Base-by-base conservation (phyloP, 2,329 filamentous ascomycete genomes). In the Xylariales sp. region DNA sequence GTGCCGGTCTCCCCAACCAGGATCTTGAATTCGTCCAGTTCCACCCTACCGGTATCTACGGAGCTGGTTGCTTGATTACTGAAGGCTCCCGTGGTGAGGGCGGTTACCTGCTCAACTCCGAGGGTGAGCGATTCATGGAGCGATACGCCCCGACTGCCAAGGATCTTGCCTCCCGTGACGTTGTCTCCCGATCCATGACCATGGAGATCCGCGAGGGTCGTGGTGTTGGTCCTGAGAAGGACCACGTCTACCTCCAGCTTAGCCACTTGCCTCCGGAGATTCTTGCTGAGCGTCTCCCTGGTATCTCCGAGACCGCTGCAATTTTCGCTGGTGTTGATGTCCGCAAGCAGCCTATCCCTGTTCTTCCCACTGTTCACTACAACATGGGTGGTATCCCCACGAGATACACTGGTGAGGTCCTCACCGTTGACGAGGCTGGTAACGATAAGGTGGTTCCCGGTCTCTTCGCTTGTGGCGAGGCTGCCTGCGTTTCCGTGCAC, bases 371-470 rank as follows among this genome's bases (percentile, higher is more conserved):
- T 30, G 91, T 96, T 51, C 90, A 98, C 76, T 98, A 98, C 79
- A 96, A 96, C 78, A 98, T 97, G 93, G 91, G 91, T 67, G 91
- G 93, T 77, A 96, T 98, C 53, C 91, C 91, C 37, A 97, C 93
- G 51, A 88, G 88, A 59, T 97, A 95, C 77, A 96, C 88, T 46
- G 91, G 93, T 65, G 89, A 98, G 70, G 93, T 97, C 44, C 69
- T 98, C 52, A 94, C 88, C 14, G 73, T 95, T 37, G 88, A 96
- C 53, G 83, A 86, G 59, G 64, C 79, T 45, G 93, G 93, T 51
- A 81, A 95, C 41, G 93, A 97, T 71, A 78, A 95, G 76, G 78
- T 95, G 52, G 93, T 98, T 16, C 89, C 88, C 41, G 91, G 91
- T 65, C 80, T 98, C 47, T 97, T 91, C 62, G 93, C 93, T 55